These are phyloP conservation scores for Aureobasidium melanogenum DNA, from an alignment of 2,329 filamentous ascomycete species.

Conservation along the genomic window DNA sequence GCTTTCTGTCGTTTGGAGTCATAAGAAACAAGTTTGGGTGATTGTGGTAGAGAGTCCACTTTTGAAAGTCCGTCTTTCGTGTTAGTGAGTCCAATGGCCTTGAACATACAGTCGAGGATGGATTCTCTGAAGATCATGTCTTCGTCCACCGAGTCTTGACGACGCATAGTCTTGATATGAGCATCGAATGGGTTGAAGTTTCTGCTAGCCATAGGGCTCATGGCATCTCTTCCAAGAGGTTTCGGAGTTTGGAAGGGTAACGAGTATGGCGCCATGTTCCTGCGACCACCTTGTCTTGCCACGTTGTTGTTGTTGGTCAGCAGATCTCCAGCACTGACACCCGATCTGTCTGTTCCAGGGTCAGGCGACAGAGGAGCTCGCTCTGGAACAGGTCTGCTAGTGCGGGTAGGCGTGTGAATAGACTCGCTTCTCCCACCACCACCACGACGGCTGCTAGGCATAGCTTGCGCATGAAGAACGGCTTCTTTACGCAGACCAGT, in stretches of 20 bases:
- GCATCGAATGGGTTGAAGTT: conserved; percentile 32
- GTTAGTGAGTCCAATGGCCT: conserved; percentile 74
- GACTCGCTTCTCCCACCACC: conserved; percentile 4
- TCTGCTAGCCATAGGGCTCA: conserved; percentile 37
- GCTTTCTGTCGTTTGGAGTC: conserved; percentile 75
- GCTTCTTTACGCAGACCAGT: conserved; percentile 72
- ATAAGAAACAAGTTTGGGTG: conserved; percentile 73
- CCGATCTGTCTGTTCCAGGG: conserved; percentile 25
- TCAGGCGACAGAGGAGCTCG: background rate
- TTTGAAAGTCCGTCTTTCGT: conserved; percentile 57
- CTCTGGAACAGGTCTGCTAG: background rate
- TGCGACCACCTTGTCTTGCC: conserved; percentile 50
- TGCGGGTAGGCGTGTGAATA: background rate
- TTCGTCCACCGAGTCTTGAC: conserved; percentile 77
- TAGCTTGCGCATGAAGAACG: conserved; percentile 56
- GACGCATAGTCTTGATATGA: conserved; percentile 42
- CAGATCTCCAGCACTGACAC: conserved; percentile 55
- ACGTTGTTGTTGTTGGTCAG: conserved; percentile 63
- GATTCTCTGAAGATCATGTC: conserved; percentile 82
- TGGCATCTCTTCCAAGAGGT: conserved; percentile 27
- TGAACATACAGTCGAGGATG: conserved; percentile 92
- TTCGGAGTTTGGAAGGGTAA: conserved; percentile 37
- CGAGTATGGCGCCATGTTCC: conserved; percentile 37
- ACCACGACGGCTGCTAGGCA: conserved; percentile 15
- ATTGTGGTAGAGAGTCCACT: conserved; percentile 70